Evolutionary conservation across 1,139 yeast genomes (phyloP), one percentile per base, ranked within the genome.

Genomic region (Taphrina communis): DNA sequence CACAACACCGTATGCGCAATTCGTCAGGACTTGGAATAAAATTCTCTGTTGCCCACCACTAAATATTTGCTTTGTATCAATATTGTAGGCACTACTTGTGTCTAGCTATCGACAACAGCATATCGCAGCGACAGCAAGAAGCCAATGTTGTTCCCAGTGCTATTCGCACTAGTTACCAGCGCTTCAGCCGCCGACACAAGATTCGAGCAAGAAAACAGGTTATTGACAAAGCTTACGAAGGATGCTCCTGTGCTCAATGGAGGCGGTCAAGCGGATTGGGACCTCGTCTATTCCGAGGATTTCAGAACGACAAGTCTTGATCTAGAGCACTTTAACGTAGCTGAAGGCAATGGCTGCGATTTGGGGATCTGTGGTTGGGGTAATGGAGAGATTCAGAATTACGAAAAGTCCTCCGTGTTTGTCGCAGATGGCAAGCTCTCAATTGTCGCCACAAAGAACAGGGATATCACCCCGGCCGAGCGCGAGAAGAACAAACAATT

Each of bases 401-500:
- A 53, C 42, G 11, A 41, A 8, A 53, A 25, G n/a, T 35, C 41
- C 12, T 41, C 58, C 8, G 42, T 53, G 21, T 19, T 9, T 36
- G 42, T 36, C 14, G 42, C 42, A 14, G 58, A 53, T 53, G 58
- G 58, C 9, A 31, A 42, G 36, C 58, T 53, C 11, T 19, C 58
- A 2, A 36, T 53, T 35, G 12, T 19, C 2, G 58, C 58, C 58
- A 53, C 58, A 12, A 31, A 53, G 58, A n/a, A 12, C 25, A 12
- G 58, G 17, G 42, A 36, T 17, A 53, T 53, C 58, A 36, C 42
- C 2, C 12, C 4, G 12, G 58, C 58, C 14, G 58, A 53, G 21
- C 58, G 58, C n/a, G 58, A 53, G 17, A 36, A 35, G 41, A 53
- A 53, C 58, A 53, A 36, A 14, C 11, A 53, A 25, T 53, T 53